Conservation (phyloP, 345 rosid species). For the Syzygium oleosum region DNA sequence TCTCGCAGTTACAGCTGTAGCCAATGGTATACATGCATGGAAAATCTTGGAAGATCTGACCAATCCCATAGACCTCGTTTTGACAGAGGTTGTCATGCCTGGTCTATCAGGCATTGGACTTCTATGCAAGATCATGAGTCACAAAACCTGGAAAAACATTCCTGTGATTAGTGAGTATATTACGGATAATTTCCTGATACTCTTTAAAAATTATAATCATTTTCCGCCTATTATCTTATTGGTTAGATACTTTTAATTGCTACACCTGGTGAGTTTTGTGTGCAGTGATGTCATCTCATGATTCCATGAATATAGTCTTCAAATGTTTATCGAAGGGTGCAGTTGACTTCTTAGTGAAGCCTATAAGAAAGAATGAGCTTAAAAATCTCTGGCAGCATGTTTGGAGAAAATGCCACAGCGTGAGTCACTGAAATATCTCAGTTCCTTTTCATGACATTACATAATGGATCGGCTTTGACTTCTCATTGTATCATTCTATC, state of each 20-base stretch:
- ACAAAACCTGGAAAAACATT: conserved; percentile 39
- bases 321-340: conserved; percentile 55
- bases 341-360: conserved; percentile 49
- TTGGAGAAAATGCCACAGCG: conserved; percentile 52
- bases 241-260: conserved; percentile 12
- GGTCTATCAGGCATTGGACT: conserved; percentile 47
- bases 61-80: conserved; percentile 43
- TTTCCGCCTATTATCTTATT: background rate
- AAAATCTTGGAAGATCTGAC: conserved; percentile 37
- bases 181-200: background rate
- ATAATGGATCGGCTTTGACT: background rate
- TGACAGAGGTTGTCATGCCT: conserved; percentile 56
- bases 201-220: background rate
- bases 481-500: background rate
- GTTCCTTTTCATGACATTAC: background rate
- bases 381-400: conserved; percentile 57
- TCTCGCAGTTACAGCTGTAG: conserved; percentile 34
- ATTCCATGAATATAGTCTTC: conserved; percentile 44
- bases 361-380: conserved; percentile 57
- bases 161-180: conserved; percentile 48
- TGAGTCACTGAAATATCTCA: conserved; percentile 19
- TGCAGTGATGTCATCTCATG: conserved; percentile 65
- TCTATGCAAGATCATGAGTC: conserved; percentile 46
- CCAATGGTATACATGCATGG: conserved; percentile 64
- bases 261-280: conserved; percentile 12